Base-by-base conservation (phyloP, 139 green algal species). In the Chlorella sorokiniana region DNA sequence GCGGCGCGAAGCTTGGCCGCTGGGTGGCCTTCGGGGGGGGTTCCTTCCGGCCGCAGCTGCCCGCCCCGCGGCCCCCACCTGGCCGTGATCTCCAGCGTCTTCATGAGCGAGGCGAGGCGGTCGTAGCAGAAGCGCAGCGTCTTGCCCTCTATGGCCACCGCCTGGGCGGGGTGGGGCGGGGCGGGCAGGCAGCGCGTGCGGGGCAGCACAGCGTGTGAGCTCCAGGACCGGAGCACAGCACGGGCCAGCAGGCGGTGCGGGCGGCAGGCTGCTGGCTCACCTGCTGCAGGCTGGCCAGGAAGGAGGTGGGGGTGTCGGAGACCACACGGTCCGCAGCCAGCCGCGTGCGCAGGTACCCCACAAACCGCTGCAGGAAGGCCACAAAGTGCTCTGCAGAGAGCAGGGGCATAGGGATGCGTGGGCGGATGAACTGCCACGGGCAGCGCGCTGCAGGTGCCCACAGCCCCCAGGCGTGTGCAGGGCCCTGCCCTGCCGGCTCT, bases 111-210 rank as follows among this genome's bases (percentile, higher is more conserved):
- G 14, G 84, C 82, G 54, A 99, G 91, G 4, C 97, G 91, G 89
- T 99, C 97, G 84, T 99, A 99, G 90, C 97, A 99, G 86, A 99
- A 98, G 73, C 87, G 86, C 65, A 97, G 86, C 54, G 89, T 91
- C 61, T 91, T 91, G 63, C 62, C 83, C 80, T 89, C 85, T 23
- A 89, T 84, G 18, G 72, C 62, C 10, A 89, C 81, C 23, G 61
- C 67, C 79, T 85, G 69, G 4, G 33, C 44, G 40, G 74, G 1
- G 45, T 37, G 35, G 4, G 27, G 25, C 20, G 14, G 48, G 5
- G 44, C 6, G 0, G 40, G n/a, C 9, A 45, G 8, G n/a, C 0
- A 51, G 22, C 29, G 77, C 59, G 35, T 41, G 3, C 23, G 29
- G 10, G 40, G 40, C 48, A 16, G 48, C 48, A 59, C 48, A 59